phyloP scores from a whole-genome alignment of 805 yeast species.

The Maudiozyma serrabonitensis region DNA sequence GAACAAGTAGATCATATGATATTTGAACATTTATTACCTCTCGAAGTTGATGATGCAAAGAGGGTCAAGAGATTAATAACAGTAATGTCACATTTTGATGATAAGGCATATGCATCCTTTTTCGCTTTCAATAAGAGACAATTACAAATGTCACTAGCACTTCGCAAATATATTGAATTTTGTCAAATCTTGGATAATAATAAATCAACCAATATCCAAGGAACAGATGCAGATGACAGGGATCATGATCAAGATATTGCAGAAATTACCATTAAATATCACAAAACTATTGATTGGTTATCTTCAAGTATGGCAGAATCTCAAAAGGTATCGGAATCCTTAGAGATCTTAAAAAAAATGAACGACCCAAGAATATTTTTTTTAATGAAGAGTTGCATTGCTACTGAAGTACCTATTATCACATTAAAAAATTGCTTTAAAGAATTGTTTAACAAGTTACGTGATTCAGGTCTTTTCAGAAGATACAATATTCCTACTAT shows the following conservation, averaged over 20 bases:
- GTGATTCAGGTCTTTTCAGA: constrained; percentile 41
- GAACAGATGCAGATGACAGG: constrained; percentile 13
- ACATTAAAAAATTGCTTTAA: constrained; percentile 52
- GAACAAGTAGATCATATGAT: constrained; percentile 52
- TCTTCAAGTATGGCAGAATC: constrained; percentile 46
- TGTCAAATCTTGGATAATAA: constrained; percentile 34
- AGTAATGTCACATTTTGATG: constrained; percentile 41
- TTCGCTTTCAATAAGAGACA: constrained; percentile 64
- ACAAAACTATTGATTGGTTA: constrained; percentile 55
- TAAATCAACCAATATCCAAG: constrained; percentile 1
- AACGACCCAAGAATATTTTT: constrained; percentile 52
- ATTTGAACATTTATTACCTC: constrained; percentile 52
- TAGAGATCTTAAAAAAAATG: constrained; percentile 43
- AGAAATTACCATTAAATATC: constrained; percentile 30
- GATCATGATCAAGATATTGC: not conserved
- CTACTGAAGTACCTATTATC: constrained; percentile 49
- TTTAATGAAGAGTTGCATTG: constrained; percentile 44
- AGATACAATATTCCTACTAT: constrained; percentile 27
- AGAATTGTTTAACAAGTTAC: constrained; percentile 49
- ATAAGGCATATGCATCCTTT: constrained; percentile 54
- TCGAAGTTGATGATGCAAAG: constrained; percentile 34
- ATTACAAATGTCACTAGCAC: constrained; percentile 43
- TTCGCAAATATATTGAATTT: constrained; percentile 40
- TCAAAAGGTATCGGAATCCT: constrained; percentile 37
- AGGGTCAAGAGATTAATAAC: constrained; percentile 47